Percentiles rank a stretch among this genome's conserved stretches.
phyloP scores from a whole-genome alignment of 1,139 yeast genomes.

The Protomyces gravidus region DNA sequence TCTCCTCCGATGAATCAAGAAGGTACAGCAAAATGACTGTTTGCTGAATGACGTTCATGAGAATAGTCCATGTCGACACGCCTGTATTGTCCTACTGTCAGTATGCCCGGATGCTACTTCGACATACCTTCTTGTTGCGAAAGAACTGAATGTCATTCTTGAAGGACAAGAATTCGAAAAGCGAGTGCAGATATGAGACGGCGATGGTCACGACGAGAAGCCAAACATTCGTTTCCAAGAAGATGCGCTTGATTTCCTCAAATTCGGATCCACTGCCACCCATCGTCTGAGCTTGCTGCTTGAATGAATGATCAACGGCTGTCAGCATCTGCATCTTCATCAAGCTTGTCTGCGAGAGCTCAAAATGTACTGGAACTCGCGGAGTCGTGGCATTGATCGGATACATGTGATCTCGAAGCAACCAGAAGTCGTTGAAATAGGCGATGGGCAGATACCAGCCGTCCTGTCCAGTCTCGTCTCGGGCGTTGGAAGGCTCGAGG shows the following conservation, averaged over 20 bases:
- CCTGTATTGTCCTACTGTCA: slow-evolving; percentile 45
- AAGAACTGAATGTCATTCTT: slow-evolving; percentile 36
- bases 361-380: slow-evolving; percentile 39
- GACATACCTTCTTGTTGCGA: background rate
- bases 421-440: slow-evolving; percentile 45
- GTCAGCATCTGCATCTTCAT: slow-evolving; percentile 41
- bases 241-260: slow-evolving; percentile 42
- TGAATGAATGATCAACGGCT: slow-evolving; percentile 39
- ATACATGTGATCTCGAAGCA: slow-evolving; percentile 41
- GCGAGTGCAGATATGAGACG: slow-evolving; percentile 43
- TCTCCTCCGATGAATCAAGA: slow-evolving; percentile 44
- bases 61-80: slow-evolving; percentile 43
- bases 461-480: slow-evolving; percentile 39
- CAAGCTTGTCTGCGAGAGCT: slow-evolving; percentile 37
- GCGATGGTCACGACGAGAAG: slow-evolving; percentile 40
- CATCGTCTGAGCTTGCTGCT: slow-evolving; percentile 38
- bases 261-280: slow-evolving; percentile 39
- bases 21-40: slow-evolving; percentile 43
- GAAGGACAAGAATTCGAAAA: slow-evolving; percentile 45
- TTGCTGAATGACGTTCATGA: slow-evolving; percentile 46
- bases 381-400: slow-evolving; percentile 39
- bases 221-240: slow-evolving; percentile 44
- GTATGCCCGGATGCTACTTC: no score
- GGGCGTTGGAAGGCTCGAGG: slow-evolving; percentile 37
- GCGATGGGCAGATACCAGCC: slow-evolving; percentile 39